Conservation (phyloP, 2,329 filamentous ascomycete genomes). For the Ophiostoma montium region DNA sequence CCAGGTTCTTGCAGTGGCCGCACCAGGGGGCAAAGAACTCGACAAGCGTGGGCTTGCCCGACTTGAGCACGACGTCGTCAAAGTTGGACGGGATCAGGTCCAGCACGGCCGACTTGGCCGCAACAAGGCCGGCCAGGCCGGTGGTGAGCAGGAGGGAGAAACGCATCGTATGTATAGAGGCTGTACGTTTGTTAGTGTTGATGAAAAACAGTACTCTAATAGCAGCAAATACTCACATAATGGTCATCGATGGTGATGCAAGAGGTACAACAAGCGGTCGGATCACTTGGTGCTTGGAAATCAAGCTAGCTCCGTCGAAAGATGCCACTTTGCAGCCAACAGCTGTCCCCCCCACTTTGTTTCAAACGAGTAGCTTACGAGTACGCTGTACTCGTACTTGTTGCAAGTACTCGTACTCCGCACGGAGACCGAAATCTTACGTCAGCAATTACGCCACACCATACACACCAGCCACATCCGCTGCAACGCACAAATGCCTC, state of each 20-base stretch:
- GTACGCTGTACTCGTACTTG: too few species aligned
- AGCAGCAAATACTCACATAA: neutral
- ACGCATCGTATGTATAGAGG: constrained; percentile 31
- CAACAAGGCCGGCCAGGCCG: constrained; percentile 36
- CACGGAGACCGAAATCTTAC: constrained; percentile 1
- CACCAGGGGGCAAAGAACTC: constrained; percentile 99
- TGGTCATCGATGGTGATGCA: neutral
- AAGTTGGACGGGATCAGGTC: constrained; percentile 88
- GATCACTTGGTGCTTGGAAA: constrained; percentile 4
- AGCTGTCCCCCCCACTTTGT: too few species aligned
- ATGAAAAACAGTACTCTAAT: too few species aligned
- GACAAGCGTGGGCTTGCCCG: constrained; percentile 87
- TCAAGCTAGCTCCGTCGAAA: constrained; percentile 4
- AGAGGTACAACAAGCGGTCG: neutral
- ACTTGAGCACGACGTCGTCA: constrained; percentile 75
- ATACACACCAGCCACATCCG: neutral
- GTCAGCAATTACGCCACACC: neutral
- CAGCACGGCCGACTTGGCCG: constrained; percentile 69
- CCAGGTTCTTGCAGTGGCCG: constrained; percentile 96
- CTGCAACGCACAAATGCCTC: constrained; percentile 11
- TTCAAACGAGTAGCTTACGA: too few species aligned
- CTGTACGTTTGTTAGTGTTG: neutral
- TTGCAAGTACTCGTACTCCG: too few species aligned
- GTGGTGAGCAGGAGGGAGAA: constrained; percentile 47
- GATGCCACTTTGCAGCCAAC: constrained; percentile 13